Evolutionary conservation across 371 early-diverging fungal genomes (phyloP), one percentile per base, ranked within the genome.

Genomic region (Batrachochytrium dendrobatidis): DNA sequence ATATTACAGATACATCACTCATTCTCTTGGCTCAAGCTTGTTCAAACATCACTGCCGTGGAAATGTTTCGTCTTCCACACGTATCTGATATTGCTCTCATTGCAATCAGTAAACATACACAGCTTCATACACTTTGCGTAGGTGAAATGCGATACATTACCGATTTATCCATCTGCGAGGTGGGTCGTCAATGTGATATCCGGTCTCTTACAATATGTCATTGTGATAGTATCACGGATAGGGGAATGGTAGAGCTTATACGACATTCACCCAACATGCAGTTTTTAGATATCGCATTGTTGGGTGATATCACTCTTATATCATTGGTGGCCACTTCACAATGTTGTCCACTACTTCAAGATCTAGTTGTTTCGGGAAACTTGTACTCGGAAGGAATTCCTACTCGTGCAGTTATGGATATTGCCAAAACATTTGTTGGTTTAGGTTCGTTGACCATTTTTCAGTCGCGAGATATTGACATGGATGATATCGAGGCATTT

Each of bases 281-380:
- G 49, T 48, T 48, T 18, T 7, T 48, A 7, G 49, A 48, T 29
- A 6, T 48, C 6, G 49, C 25, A 12, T 29, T 48, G 12, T 8
- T 48, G 8, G 49, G 49, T 29, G 49, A 48, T 18, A 48, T 48
- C 49, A 12, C 49, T 22, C 49, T 48, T 18, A 29, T 48, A 22
- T 48, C 49, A 7, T 29, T 48, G 12, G 49, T 48, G 12, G 49
- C 49, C 8, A 48, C 49, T 8, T 22, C 49, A 12, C 49, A 48
- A 18, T 48, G 49, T 18, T 48, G 49, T 29, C 8, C 49, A 48
- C 8, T 8, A 7, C 49, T 48, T 18, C 6, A 6, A 6, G 49
- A 48, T 24, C 49, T 48, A 7, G 49, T 48, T 29, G 49, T 48
- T 8, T 48, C 49, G 12, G 49, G 49, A 7, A 48, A 48, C 49